Percentiles rank a stretch among this genome's conserved stretches.
These are phyloP conservation scores for Eucalyptus regnans DNA, from an alignment of 345 rosid genomes.

Conservation along the genomic window DNA sequence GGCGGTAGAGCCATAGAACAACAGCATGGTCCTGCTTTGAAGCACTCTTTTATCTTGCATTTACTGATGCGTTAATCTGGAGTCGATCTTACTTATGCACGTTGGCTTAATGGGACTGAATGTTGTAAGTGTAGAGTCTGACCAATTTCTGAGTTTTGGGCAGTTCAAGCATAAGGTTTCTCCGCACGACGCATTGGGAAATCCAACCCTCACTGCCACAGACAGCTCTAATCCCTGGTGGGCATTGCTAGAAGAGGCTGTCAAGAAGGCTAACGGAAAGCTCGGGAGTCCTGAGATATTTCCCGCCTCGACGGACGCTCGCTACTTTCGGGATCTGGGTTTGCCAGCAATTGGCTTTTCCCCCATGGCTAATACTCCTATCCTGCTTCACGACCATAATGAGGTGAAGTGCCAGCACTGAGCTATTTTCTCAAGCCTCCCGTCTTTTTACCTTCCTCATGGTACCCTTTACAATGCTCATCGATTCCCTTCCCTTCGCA, in stretches of 20 bases:
- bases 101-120: not conserved
- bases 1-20: not conserved
- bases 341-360: constrained; percentile 87
- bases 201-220: constrained; percentile 43
- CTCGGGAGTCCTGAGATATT: constrained; percentile 72
- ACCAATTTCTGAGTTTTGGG: constrained; percentile 10
- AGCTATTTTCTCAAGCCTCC: not conserved
- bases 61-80: not conserved
- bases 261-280: constrained; percentile 61
- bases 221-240: constrained; percentile 88
- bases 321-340: constrained; percentile 54
- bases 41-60: not conserved
- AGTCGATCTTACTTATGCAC: not conserved
- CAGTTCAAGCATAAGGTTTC: constrained; percentile 77
- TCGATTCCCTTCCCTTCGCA: constrained; percentile 15
- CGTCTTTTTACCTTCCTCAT: not conserved
- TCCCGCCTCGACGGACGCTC: constrained; percentile 87
- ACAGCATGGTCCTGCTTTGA: not conserved
- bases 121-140: not conserved
- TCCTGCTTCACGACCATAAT: constrained; percentile 85
- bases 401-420: constrained; percentile 31
- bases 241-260: constrained; percentile 67
- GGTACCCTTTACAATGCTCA: not conserved
- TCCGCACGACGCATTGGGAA: constrained; percentile 23
- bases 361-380: constrained; percentile 85